A percentile compares a stretch with the other conserved stretches of the same genome.
Evolutionary conservation across 164 flowering plant genomes (phyloP).

Genomic region (Magnolia officinalis): DNA sequence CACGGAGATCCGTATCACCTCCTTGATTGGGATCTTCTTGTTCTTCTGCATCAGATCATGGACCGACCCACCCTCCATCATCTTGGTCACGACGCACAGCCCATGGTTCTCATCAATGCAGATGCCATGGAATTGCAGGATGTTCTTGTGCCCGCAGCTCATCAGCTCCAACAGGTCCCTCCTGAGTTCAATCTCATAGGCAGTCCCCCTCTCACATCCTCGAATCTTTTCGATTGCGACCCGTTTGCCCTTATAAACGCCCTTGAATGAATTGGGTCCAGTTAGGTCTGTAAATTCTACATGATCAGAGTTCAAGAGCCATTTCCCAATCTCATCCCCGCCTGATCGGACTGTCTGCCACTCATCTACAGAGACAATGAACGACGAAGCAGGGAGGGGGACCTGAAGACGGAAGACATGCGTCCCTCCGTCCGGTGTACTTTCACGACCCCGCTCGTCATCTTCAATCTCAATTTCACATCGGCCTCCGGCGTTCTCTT

Average conservation of each 20-base stretch:
- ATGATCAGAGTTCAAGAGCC: constrained; percentile 71
- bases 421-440: constrained; percentile 22
- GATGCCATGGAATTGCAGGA: constrained; percentile 72
- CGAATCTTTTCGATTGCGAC: constrained; percentile 74
- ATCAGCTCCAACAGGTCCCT: constrained; percentile 80
- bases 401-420: constrained; percentile 45
- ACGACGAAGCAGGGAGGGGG: constrained; percentile 56
- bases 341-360: constrained; percentile 85
- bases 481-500: constrained; percentile 48
- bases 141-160: constrained; percentile 85
- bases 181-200: constrained; percentile 67
- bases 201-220: constrained; percentile 87
- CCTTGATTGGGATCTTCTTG: constrained; percentile 70
- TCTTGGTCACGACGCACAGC: constrained; percentile 73
- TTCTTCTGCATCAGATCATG: constrained; percentile 57
- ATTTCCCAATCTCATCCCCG: constrained; percentile 59
- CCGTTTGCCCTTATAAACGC: constrained; percentile 64
- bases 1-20: constrained; percentile 60
- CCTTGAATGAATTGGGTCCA: constrained; percentile 68
- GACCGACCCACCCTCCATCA: constrained; percentile 90
- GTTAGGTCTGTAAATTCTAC: constrained; percentile 72
- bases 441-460: constrained; percentile 37
- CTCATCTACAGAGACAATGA: constrained; percentile 68
- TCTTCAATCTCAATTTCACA: constrained; percentile 54
- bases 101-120: constrained; percentile 82